Conservation (phyloP, 2,329 filamentous ascomycete genomes). For the Volutella citrinella region DNA sequence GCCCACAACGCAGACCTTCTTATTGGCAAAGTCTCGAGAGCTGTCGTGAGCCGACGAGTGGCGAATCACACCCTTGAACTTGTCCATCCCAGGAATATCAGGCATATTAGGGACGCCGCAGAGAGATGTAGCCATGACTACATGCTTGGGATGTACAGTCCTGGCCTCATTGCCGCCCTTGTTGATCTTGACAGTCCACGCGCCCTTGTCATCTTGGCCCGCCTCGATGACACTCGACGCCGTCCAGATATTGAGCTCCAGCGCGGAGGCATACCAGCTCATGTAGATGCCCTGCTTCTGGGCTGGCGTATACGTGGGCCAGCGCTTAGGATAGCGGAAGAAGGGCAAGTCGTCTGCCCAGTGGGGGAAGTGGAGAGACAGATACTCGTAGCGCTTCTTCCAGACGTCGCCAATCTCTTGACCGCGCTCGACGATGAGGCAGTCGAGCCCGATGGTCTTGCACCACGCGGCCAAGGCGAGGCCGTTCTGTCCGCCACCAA, state of each 20-base stretch:
- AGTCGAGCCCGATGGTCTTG: constrained; percentile 42
- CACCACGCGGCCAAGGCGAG: constrained; percentile 43
- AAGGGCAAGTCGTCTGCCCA: constrained; percentile 59
- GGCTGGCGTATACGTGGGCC: constrained; percentile 66
- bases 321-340: constrained; percentile 56
- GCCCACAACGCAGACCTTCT: constrained; percentile 10
- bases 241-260: constrained; percentile 66
- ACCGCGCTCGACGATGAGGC: constrained; percentile 43
- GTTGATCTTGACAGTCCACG: constrained; percentile 51
- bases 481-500: constrained; percentile 43
- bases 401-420: constrained; percentile 51
- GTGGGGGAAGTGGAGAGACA: constrained; percentile 62
- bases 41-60: constrained; percentile 8
- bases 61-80: constrained; percentile 7
- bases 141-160: constrained; percentile 8
- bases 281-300: constrained; percentile 66
- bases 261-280: constrained; percentile 55
- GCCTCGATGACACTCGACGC: constrained; percentile 6
- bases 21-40: constrained; percentile 6
- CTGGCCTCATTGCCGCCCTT: constrained; percentile 12
- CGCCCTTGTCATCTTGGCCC: constrained; percentile 34
- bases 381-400: constrained; percentile 54
- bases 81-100: constrained; percentile 4
- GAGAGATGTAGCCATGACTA: constrained; percentile 9
- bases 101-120: constrained; percentile 5